Base-by-base conservation (phyloP, 768 basidiomycete genomes). In the Cubamyces sp. region DNA sequence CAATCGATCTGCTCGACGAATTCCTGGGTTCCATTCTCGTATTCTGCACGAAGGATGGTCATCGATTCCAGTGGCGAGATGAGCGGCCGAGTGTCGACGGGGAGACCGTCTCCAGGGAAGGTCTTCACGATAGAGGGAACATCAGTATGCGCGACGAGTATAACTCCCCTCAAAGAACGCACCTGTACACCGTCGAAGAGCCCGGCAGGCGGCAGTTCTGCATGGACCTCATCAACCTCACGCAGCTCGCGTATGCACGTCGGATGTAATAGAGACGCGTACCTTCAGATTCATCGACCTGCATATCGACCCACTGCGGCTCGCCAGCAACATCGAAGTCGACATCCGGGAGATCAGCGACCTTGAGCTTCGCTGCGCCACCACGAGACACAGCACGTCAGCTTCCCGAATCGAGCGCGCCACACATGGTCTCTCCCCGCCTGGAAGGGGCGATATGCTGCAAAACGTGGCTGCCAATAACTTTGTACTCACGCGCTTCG, bases 1-100 rank as follows among this genome's bases (percentile, higher is more conserved):
- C 84, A 85, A 65, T 90, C 84, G 62, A 98, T 89, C 75, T 96
- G 92, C 58, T 81, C 77, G 5, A 90, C 70, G 69, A 95, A 92
- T 5, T 76, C 69, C 9, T 76, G 76, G 0, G 85, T 79, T 3
- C 85, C 86, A 37, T 78, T 76, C 67, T 84, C 83, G 67, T 93
- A 93, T 74, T 92, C 91, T 5, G 73, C 77, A 28, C 87, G 84
- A 47, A 93, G 76, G 3, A 74, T 73, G 1, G 79, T 73, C 63
- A 90, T 83, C 3, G 84, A 78, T 12, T 78, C 76, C 51, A 88
- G 75, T 18, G 74, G 69, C 34, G 83, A 81, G 61, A 92, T 80
- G 49, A 90, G 76, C 7, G 85, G 86, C 15, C 81, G 79, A 16
- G 74, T 62, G 2, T 74, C 71, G 52, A 74, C 70, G 34, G 76